phyloP scores from a whole-genome alignment of 148 eudicot species.

The Rhododendron vialii region DNA sequence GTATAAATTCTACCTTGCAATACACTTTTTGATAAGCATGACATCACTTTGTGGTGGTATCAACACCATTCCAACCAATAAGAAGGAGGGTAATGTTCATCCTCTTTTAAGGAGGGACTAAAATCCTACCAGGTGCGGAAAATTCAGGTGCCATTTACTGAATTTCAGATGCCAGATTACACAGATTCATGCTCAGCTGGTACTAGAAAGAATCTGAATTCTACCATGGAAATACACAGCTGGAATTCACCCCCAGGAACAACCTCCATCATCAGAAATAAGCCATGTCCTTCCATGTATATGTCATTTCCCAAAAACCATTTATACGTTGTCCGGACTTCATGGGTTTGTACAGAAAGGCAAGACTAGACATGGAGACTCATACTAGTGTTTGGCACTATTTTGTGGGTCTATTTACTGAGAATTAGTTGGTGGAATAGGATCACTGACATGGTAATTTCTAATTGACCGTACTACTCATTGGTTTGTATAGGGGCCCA shows the following conservation, averaged over 20 bases:
- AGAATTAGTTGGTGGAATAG: background rate
- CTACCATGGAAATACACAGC: background rate
- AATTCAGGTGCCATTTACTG: background rate
- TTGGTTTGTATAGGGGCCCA: background rate
- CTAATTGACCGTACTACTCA: background rate
- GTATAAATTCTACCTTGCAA: no score
- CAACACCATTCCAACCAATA: no score
- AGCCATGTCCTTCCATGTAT: background rate
- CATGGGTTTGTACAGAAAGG: constrained; percentile 4
- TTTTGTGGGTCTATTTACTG: background rate
- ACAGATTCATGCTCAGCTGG: background rate
- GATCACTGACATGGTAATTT: background rate
- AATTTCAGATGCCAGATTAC: background rate
- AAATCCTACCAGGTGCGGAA: background rate
- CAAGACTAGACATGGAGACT: background rate
- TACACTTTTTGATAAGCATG: no score
- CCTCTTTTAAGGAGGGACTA: no score
- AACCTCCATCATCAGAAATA: background rate
- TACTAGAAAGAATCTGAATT: background rate
- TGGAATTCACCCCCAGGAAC: background rate
- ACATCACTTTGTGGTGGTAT: no score
- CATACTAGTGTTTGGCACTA: background rate
- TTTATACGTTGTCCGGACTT: background rate
- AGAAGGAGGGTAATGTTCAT: no score
- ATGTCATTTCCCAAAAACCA: background rate